Percentiles rank a stretch among this genome's conserved stretches.
phyloP scores from a whole-genome alignment of 495 filamentous ascomycete genomes.

The Annulohypoxylon bovei region DNA sequence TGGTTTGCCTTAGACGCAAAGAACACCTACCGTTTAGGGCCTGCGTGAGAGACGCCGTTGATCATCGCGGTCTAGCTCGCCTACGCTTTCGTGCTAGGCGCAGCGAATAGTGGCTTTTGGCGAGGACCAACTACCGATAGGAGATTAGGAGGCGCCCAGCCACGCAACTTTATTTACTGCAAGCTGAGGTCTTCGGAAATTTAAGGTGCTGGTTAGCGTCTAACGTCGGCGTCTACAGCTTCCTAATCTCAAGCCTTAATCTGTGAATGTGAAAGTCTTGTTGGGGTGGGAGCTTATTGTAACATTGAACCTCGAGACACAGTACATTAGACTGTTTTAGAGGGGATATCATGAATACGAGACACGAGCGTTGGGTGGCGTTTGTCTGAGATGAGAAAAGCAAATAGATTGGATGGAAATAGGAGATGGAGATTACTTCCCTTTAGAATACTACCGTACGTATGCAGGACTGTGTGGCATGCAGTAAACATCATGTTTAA shows the following conservation, averaged over 20 bases:
- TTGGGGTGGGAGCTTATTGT: neutral
- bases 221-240: neutral
- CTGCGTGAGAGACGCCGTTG: neutral
- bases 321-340: neutral
- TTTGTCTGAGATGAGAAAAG: slow-evolving; percentile 4
- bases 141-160: slow-evolving; percentile 10
- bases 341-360: neutral
- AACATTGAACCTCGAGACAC: neutral
- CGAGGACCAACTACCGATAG: slow-evolving; percentile 3
- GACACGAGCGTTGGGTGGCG: neutral
- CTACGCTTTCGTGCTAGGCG: slow-evolving; percentile 16
- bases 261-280: neutral
- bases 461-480: neutral
- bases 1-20: neutral
- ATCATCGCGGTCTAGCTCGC: slow-evolving; percentile 2
- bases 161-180: neutral
- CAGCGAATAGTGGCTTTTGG: slow-evolving; percentile 23
- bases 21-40: neutral
- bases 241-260: neutral
- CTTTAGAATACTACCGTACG: neutral
- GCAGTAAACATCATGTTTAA: neutral
- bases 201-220: too few relatives aligned
- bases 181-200: slow-evolving; percentile 10
- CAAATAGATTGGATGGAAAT: slow-evolving; percentile 4
- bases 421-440: neutral